A percentile compares a stretch with the other conserved stretches of the same genome.
Conservation (phyloP, 2,329 filamentous ascomycete species). For the Mycogone perniciosa region DNA sequence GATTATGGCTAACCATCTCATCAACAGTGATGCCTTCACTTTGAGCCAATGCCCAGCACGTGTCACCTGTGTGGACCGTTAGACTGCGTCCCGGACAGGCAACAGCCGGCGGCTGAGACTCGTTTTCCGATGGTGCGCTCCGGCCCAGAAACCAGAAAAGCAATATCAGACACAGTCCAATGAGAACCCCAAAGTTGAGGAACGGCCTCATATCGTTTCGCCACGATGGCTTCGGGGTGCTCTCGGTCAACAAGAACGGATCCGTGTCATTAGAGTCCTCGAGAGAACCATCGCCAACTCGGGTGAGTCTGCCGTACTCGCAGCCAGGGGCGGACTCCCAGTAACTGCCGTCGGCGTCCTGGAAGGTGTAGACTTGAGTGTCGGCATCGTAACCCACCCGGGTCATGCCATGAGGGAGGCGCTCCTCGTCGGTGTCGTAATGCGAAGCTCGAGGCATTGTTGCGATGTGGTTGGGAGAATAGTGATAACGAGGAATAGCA, state of each 20-base stretch:
- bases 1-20: conserved; percentile 39
- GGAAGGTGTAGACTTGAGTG: conserved; percentile 46
- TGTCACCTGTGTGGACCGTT: conserved; percentile 42
- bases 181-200: conserved; percentile 51
- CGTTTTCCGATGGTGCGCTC: conserved; percentile 18
- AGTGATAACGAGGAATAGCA: background rate
- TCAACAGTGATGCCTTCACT: conserved; percentile 37
- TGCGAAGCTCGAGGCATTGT: conserved; percentile 37
- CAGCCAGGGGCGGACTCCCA: conserved; percentile 47
- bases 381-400: conserved; percentile 53
- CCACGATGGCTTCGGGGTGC: conserved; percentile 36
- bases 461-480: background rate
- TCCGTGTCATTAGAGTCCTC: conserved; percentile 24
- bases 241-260: conserved; percentile 24
- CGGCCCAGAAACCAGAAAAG: conserved; percentile 43
- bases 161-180: conserved; percentile 43
- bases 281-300: conserved; percentile 27
- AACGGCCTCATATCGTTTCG: conserved; percentile 48
- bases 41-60: conserved; percentile 48
- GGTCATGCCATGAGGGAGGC: conserved; percentile 49
- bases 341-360: conserved; percentile 39
- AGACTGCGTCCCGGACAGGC: conserved; percentile 28
- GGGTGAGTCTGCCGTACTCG: conserved; percentile 42
- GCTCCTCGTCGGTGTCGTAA: conserved; percentile 43
- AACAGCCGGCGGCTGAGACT: conserved; percentile 8